These are phyloP conservation scores for Gyrodon lividus DNA, from an alignment of 768 basidiomycete genomes.

Conservation along the genomic window DNA sequence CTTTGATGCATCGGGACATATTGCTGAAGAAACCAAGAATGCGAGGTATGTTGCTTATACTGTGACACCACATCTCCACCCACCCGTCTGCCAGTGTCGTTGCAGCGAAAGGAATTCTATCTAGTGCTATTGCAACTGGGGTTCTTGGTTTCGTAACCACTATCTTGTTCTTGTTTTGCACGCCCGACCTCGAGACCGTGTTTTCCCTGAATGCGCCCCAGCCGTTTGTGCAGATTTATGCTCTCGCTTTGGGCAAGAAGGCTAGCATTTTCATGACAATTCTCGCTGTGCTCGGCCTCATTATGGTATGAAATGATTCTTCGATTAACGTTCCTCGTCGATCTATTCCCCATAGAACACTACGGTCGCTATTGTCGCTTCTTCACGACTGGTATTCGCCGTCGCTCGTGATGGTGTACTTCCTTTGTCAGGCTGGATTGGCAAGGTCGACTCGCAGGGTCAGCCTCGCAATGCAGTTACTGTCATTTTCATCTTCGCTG, in stretches of 20 bases:
- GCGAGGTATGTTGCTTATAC: slow-evolving; percentile 46
- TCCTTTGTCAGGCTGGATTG: slow-evolving; percentile 81
- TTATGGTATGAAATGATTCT: slow-evolving; percentile 54
- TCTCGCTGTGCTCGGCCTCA: slow-evolving; percentile 80
- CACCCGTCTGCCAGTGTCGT: slow-evolving; percentile 48
- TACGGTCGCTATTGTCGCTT: slow-evolving; percentile 82
- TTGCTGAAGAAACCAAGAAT: slow-evolving; percentile 87
- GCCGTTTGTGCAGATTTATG: slow-evolving; percentile 88
- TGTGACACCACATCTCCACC: neutral
- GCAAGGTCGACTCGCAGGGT: slow-evolving; percentile 62
- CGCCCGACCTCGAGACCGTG: slow-evolving; percentile 71
- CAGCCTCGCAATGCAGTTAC: slow-evolving; percentile 86
- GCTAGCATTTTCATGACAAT: slow-evolving; percentile 86
- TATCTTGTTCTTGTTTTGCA: slow-evolving; percentile 83
- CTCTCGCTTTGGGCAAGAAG: slow-evolving; percentile 75
- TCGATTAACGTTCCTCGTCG: neutral
- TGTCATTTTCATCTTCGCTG: slow-evolving; percentile 80
- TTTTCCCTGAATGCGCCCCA: slow-evolving; percentile 82
- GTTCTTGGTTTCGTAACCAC: slow-evolving; percentile 75
- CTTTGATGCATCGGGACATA: slow-evolving; percentile 86
- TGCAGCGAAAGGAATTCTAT: slow-evolving; percentile 81
- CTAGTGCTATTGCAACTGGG: slow-evolving; percentile 74
- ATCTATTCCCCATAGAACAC: slow-evolving; percentile 57
- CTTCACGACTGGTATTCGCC: slow-evolving; percentile 86
- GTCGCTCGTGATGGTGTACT: slow-evolving; percentile 94